These are phyloP conservation scores for Fusarium transvaalense DNA, from an alignment of 2,329 filamentous ascomycete species.

Conservation along the genomic window DNA sequence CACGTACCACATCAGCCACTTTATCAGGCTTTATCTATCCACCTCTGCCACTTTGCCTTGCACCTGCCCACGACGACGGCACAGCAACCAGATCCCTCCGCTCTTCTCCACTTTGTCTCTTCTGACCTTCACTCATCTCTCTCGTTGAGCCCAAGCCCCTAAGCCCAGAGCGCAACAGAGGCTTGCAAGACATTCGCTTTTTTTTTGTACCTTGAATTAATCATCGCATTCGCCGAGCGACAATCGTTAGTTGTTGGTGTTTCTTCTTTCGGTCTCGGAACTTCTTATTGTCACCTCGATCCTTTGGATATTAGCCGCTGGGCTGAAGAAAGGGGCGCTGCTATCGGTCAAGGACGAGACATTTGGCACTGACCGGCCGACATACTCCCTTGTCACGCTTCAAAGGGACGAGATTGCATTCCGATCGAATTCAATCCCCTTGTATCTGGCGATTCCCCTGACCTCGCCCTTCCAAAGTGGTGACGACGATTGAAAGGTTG, in stretches of 20 bases:
- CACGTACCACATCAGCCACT: conserved; percentile 23
- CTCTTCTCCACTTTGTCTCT: conserved; percentile 33
- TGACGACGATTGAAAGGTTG: conserved; percentile 16
- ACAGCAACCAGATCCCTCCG: conserved; percentile 44
- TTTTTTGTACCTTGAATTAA: conserved; percentile 19
- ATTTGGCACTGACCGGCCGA: conserved; percentile 28
- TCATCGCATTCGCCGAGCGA: conserved; percentile 9
- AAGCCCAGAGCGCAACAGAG: conserved; percentile 30
- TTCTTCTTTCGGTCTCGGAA: background rate
- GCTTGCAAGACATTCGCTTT: conserved; percentile 38
- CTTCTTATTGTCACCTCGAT: conserved; percentile 4
- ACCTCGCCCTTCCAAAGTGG: conserved; percentile 24
- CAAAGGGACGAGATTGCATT: conserved; percentile 38
- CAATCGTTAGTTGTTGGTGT: conserved; percentile 11
- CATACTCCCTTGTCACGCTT: conserved; percentile 16
- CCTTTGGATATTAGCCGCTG: conserved; percentile 20
- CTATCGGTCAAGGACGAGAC: conserved; percentile 36
- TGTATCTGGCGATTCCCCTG: conserved; percentile 1
- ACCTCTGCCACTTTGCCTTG: conserved; percentile 18
- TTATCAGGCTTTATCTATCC: conserved; percentile 7
- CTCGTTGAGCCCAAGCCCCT: conserved; percentile 12
- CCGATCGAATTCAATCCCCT: conserved; percentile 23
- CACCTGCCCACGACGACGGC: conserved; percentile 38
- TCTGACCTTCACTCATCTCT: conserved; percentile 23
- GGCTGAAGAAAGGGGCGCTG: conserved; percentile 36